Evolutionary conservation across 1,284 basidiomycete species (phyloP).

Genomic region (Pseudozyma hubeiensis): DNA sequence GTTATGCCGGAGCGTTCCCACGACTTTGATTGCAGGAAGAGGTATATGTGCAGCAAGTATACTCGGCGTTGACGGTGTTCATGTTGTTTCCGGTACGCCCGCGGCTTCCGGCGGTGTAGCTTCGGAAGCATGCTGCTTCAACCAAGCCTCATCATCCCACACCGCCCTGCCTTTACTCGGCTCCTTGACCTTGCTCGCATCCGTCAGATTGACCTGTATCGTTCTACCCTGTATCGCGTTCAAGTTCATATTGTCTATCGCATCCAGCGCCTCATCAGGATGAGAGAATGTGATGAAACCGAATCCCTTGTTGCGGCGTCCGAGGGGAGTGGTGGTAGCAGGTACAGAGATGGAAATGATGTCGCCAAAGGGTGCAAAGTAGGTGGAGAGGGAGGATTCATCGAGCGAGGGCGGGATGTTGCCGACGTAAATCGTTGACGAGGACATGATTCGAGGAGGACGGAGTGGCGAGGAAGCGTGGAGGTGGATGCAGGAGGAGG

Average conservation of each 20-base stretch:
- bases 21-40: neutral
- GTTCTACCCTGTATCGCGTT: conserved; percentile 32
- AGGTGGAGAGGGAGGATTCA: conserved; percentile 20
- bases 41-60: too few relatives aligned
- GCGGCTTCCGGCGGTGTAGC: neutral
- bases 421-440: conserved; percentile 35
- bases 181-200: conserved; percentile 26
- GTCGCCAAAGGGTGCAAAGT: conserved; percentile 49
- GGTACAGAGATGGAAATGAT: conserved; percentile 48
- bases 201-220: conserved; percentile 43
- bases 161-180: conserved; percentile 10
- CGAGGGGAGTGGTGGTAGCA: conserved; percentile 5
- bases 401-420: conserved; percentile 27
- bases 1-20: conserved; percentile 6
- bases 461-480: neutral
- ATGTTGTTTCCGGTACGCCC: neutral
- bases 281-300: conserved; percentile 46
- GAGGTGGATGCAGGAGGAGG: neutral
- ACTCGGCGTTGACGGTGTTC: neutral
- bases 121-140: conserved; percentile 25
- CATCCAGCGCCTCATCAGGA: conserved; percentile 38
- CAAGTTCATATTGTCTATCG: conserved; percentile 55
- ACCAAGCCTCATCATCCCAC: conserved; percentile 50
- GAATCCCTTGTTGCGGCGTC: conserved; percentile 38
- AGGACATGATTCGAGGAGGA: neutral